A percentile compares a stretch with the other conserved stretches of the same genome.
These are phyloP conservation scores for Globisporangium heterothallicum DNA, from an alignment of 352 stramenopile genomes.

Conservation along the genomic window DNA sequence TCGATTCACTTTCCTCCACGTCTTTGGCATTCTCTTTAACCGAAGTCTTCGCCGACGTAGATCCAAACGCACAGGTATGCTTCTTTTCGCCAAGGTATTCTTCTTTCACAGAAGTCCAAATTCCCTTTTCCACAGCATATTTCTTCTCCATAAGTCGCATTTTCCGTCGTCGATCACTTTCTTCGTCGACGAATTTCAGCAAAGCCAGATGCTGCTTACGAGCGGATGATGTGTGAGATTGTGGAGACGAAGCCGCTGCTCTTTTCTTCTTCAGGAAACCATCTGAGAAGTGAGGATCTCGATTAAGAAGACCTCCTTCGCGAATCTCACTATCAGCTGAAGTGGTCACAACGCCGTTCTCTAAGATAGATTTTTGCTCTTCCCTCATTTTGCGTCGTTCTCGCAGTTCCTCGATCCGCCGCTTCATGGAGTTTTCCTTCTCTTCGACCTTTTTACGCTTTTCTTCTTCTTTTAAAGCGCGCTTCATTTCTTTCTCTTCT, in stretches of 20 bases:
- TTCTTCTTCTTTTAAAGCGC: slow-evolving; percentile 62
- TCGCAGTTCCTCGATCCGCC: slow-evolving; percentile 61
- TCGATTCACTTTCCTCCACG: background rate
- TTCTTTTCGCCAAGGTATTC: slow-evolving; percentile 20
- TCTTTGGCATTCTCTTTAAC: background rate
- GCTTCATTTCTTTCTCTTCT: slow-evolving; percentile 67
- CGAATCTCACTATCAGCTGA: slow-evolving; percentile 15
- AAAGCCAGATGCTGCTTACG: slow-evolving; percentile 52
- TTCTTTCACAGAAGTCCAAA: slow-evolving; percentile 55
- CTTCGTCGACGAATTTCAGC: slow-evolving; percentile 66
- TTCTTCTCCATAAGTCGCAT: slow-evolving; percentile 52
- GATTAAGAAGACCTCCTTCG: slow-evolving; percentile 1
- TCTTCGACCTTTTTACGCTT: slow-evolving; percentile 64
- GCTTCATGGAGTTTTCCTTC: slow-evolving; percentile 70
- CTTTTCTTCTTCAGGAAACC: slow-evolving; percentile 16
- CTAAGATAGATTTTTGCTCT: slow-evolving; percentile 64
- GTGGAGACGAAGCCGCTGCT: background rate
- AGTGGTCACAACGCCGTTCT: slow-evolving; percentile 67
- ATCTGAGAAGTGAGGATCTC: background rate
- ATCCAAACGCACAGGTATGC: background rate
- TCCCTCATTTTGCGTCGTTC: slow-evolving; percentile 61
- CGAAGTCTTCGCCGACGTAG: background rate
- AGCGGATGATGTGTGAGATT: slow-evolving; percentile 11
- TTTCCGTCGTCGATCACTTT: slow-evolving; percentile 51
- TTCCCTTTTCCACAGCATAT: slow-evolving; percentile 34